Evolutionary conservation across 257 asterid species (phyloP).

Genomic region (Salvia hispanica): DNA sequence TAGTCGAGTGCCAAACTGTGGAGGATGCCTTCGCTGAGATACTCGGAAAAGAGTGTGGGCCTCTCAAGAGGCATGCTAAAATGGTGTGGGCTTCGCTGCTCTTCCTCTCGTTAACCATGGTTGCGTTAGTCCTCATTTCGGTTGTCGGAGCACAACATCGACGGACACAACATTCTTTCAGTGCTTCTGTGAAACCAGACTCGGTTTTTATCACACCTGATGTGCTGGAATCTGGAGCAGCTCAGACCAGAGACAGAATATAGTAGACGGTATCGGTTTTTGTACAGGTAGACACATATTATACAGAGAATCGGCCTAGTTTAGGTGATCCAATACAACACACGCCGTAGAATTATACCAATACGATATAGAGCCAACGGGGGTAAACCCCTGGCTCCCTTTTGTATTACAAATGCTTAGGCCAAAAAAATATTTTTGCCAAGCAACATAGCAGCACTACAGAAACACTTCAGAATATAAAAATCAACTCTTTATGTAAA

Average conservation of each 20-base stretch:
- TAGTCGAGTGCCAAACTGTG: constrained; percentile 69
- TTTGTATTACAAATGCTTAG: no score
- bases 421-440: no score
- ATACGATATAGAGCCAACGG: constrained; percentile 32
- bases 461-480: no score
- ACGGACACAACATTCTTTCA: constrained; percentile 30
- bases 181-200: constrained; percentile 57
- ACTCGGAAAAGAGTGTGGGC: constrained; percentile 59
- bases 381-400: constrained; percentile 21
- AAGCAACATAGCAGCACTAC: no score
- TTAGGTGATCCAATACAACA: constrained; percentile 1
- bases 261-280: neutral
- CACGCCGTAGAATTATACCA: neutral
- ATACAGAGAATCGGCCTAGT: neutral
- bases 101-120: constrained; percentile 57
- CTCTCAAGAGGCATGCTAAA: constrained; percentile 49
- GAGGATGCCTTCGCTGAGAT: constrained; percentile 61
- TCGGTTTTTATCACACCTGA: constrained; percentile 1
- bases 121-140: constrained; percentile 56
- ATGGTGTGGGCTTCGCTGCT: constrained; percentile 61
- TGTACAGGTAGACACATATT: constrained; percentile 17
- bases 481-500: no score
- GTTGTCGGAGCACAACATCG: constrained; percentile 41
- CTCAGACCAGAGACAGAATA: neutral
- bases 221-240: constrained; percentile 43